These are phyloP conservation scores for Colletotrichum aenigma DNA, from an alignment of 2,329 filamentous ascomycete genomes.

Conservation along the genomic window DNA sequence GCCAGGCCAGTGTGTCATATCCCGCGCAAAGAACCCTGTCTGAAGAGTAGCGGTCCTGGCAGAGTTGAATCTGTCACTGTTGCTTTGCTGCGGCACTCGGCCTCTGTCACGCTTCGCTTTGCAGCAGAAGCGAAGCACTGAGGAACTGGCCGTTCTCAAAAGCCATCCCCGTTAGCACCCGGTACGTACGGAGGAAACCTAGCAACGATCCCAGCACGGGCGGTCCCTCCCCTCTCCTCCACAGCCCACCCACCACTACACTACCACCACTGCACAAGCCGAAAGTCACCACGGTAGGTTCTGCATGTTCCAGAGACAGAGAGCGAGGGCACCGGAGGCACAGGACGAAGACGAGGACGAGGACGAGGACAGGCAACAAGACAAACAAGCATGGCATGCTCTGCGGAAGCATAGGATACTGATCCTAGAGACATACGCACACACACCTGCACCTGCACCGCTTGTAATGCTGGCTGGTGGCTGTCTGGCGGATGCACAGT, in stretches of 20 bases:
- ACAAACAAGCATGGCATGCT: background rate
- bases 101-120: background rate
- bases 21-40: background rate
- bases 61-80: background rate
- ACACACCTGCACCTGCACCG: background rate
- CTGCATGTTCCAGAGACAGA: background rate
- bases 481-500: background rate
- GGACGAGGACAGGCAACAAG: background rate
- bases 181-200: background rate
- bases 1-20: slow-evolving; percentile 3
- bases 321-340: background rate
- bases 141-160: background rate
- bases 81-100: background rate
- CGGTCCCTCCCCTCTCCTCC: slow-evolving; percentile 3
- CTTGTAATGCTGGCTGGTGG: background rate
- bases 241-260: background rate
- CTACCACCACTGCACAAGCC: background rate
- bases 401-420: background rate
- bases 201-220: slow-evolving; percentile 11
- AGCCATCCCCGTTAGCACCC: background rate
- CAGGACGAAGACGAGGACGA: background rate
- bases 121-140: background rate
- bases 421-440: background rate
- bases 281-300: background rate
- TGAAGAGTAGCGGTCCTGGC: background rate